phyloP scores from a whole-genome alignment of 805 yeast genomes.

The Starmerella powellii region DNA sequence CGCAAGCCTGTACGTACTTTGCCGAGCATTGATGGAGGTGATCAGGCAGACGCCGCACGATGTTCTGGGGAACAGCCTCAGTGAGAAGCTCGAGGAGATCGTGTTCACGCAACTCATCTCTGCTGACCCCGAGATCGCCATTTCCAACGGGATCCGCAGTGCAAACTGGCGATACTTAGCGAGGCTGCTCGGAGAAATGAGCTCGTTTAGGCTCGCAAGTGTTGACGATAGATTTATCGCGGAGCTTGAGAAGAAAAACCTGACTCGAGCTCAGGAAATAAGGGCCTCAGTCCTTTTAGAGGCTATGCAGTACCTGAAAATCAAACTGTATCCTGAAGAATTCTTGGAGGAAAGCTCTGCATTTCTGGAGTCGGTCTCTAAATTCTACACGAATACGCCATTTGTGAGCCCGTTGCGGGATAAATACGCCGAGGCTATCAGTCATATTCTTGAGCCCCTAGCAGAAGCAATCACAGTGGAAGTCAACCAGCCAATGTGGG shows the following conservation, averaged over 20 bases:
- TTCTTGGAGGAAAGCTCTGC: conserved; percentile 88
- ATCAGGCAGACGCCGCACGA: conserved; percentile 76
- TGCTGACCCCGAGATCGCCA: conserved; percentile 63
- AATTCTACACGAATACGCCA: conserved; percentile 54
- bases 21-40: conserved; percentile 85
- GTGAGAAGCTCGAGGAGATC: conserved; percentile 78
- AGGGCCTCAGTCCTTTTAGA: conserved; percentile 62
- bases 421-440: conserved; percentile 78
- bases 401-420: conserved; percentile 49
- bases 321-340: conserved; percentile 78
- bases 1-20: conserved; percentile 74
- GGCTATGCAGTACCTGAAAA: conserved; percentile 78
- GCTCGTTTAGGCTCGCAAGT: conserved; percentile 65
- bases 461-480: conserved; percentile 86
- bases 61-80: conserved; percentile 62
- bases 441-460: conserved; percentile 62
- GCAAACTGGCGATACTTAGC: conserved; percentile 93
- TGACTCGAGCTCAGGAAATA: conserved; percentile 46
- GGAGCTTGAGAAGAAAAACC: conserved; percentile 66
- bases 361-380: conserved; percentile 71
- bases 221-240: conserved; percentile 91
- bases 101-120: conserved; percentile 80
- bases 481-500: conserved; percentile 93
- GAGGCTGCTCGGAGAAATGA: conserved; percentile 79
- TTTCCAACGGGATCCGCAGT: conserved; percentile 62